Percentiles rank a stretch among this genome's conserved stretches.
phyloP scores from a whole-genome alignment of 352 stramenopile species.

The Globisporangium viniferum region DNA sequence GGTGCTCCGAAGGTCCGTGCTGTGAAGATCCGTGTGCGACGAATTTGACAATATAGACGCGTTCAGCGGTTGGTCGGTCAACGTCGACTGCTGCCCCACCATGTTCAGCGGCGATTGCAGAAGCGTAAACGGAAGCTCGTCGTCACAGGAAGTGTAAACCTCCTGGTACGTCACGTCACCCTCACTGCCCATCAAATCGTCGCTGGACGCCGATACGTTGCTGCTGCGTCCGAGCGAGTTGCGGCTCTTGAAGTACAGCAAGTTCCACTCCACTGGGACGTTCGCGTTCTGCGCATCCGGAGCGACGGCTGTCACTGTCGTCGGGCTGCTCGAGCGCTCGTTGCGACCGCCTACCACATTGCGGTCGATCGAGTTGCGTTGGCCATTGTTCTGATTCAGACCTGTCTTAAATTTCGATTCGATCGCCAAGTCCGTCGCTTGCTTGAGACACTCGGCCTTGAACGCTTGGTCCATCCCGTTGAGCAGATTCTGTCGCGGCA shows the following conservation, averaged over 20 bases:
- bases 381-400: conserved; percentile 20
- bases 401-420: conserved; percentile 49
- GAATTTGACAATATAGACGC: conserved; percentile 12
- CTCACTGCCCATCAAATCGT: conserved; percentile 7
- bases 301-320: background rate
- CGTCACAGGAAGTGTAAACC: conserved; percentile 43
- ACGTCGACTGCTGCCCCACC: background rate
- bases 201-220: conserved; percentile 24
- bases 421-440: conserved; percentile 55
- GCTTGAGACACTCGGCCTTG: conserved; percentile 63
- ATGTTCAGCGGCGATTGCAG: conserved; percentile 38
- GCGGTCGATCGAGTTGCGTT: conserved; percentile 14
- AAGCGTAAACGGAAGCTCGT: conserved; percentile 62
- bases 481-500: conserved; percentile 32
- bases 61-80: background rate
- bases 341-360: background rate
- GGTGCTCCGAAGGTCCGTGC: background rate
- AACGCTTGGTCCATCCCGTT: conserved; percentile 67
- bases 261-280: conserved; percentile 43
- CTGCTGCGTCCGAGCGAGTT: conserved; percentile 37
- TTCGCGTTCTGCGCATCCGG: conserved; percentile 27
- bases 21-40: background rate
- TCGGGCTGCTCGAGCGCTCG: conserved; percentile 12
- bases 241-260: conserved; percentile 45
- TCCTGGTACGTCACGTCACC: conserved; percentile 50